Evolutionary conservation across 2,329 filamentous ascomycete species (phyloP), one percentile per base, ranked within the genome.

Genomic region (Mycosphaerella sp.): DNA sequence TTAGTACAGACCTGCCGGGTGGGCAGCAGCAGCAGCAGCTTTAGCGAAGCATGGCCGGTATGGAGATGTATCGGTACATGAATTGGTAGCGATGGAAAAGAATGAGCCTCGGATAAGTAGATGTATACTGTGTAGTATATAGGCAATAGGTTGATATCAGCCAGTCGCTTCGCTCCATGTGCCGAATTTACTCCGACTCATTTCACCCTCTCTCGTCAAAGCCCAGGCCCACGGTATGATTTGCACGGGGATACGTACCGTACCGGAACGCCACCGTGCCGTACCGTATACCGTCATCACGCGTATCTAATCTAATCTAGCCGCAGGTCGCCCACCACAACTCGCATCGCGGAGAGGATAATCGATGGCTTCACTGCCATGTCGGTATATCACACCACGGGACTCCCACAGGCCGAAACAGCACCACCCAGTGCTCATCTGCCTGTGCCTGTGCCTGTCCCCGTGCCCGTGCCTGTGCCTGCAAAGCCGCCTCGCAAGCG

Each of bases 401-500:
- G 42, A 26, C 17, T 44, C 34, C 34, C 34, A 36, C 3, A 10
- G 8, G 41, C 6, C 3, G 6, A 5, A 12, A 9, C 21, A 29
- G 14, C 8, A 12, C 26, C 8, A 29, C 14, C 41, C 21, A 44
- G 14, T 23, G 41, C 14, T 14, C 34, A 32, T 6, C 12, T 31
- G 10, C 21, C n/a, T 17, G 48, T 29, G 1, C 26, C 26, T 4
- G 26, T 6, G 26, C 26, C 26, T 6, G 26, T 29, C 3, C 26
- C 26, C 5, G 26, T 29, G 26, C 5, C 26, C 5, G 26, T 29
- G 17, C 23, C 42, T 6, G n/a, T 31, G 10, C 21, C n/a, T 17
- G 48, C n/a, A 14, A 51, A 45, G 23, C 42, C 26, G 14, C 42
- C 55, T 12, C 34, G 56, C 12, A 58, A 42, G 45, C 44, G 57